A percentile compares a stretch with the other conserved stretches of the same genome.
Evolutionary conservation across 495 filamentous ascomycete species (phyloP).

Genomic region (Ramalina intermedia): DNA sequence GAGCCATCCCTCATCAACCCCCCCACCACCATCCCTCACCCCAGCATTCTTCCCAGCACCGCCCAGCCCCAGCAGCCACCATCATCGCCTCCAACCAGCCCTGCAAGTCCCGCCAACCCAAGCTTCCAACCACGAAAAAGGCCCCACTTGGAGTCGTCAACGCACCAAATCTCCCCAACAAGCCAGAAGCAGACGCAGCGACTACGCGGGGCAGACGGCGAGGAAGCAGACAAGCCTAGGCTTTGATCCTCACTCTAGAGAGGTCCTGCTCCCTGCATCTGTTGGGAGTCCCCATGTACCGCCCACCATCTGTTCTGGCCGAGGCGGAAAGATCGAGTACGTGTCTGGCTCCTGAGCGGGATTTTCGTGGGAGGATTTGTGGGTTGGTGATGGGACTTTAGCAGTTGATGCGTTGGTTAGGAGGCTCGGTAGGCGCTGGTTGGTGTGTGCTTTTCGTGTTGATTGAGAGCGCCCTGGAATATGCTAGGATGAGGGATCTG

Average conservation of each 20-base stretch:
- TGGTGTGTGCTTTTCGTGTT: not conserved
- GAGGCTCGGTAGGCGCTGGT: not conserved
- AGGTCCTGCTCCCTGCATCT: constrained; percentile 50
- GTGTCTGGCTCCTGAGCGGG: not conserved
- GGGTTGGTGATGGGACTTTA: constrained; percentile 7
- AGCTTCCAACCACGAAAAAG: constrained; percentile 14
- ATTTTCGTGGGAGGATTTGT: not conserved
- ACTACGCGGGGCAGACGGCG: not conserved
- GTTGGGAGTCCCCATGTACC: constrained; percentile 5
- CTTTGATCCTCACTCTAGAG: constrained; percentile 95
- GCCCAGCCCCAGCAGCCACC: not conserved
- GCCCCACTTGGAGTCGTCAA: constrained; percentile 4
- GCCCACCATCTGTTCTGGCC: not conserved
- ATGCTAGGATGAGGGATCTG: not conserved
- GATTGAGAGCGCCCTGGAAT: constrained; percentile 6
- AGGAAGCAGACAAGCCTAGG: constrained; percentile 65
- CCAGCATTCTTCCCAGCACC: constrained; percentile 10
- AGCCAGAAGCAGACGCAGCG: constrained; percentile 3
- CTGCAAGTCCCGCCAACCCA: constrained; percentile 5
- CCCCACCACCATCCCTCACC: not conserved
- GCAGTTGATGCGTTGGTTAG: not conserved
- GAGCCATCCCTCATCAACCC: constrained; percentile 1
- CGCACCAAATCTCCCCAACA: constrained; percentile 10
- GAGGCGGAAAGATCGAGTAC: not conserved
- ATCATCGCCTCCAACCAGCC: constrained; percentile 11